Base-by-base conservation (phyloP, 495 filamentous ascomycete species). In the Annulohypoxylon maeteangense region DNA sequence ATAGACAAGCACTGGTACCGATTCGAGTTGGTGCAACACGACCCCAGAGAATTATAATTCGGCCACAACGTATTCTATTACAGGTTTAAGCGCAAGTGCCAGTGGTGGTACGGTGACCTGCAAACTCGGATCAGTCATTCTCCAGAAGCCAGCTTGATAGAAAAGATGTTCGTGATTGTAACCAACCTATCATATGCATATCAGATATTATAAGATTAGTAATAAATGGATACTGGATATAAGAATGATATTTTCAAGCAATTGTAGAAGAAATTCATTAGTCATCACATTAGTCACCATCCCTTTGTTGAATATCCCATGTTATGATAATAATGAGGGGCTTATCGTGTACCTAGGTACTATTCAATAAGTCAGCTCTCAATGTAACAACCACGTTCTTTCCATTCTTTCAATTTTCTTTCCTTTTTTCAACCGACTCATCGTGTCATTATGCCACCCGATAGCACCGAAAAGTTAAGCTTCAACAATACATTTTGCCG, bases 31-130 rank as follows among this genome's bases (percentile, higher is more conserved):
- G 78, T 78, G 77, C 60, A 78, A 76, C 18, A 75, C 72, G 7
- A 71, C 51, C 0, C 80, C 78, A 0, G 76, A 80, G 44, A 81
- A 79, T 58, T 81, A 81, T 62, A 78, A 81, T 53, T 48, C 71
- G 34, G 76, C 79, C 22, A 80, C 68, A 0, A 74, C 65, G 10
- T 81, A 78, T 59, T 73, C 76, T 6, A 76, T 79, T 10, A 71
- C 42, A 3, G 75, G 76, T 7, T 66, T 80, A 14, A 74, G 62
- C 22, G 74, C 71, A 5, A 70, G 62, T 20, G 77, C 80, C 8
- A 78, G 75, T 50, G 73, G 76, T 7, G 76, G 62, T 55, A 76
- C 71, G 6, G 78, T 79, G 25, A 78, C 76, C 1, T 81, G 79
- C 53, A 74, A 71, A 29, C 78, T 81, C n/a, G 71, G 55, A 14